phyloP scores from a whole-genome alignment of 257 asterid species.

The Misopates orontium region DNA sequence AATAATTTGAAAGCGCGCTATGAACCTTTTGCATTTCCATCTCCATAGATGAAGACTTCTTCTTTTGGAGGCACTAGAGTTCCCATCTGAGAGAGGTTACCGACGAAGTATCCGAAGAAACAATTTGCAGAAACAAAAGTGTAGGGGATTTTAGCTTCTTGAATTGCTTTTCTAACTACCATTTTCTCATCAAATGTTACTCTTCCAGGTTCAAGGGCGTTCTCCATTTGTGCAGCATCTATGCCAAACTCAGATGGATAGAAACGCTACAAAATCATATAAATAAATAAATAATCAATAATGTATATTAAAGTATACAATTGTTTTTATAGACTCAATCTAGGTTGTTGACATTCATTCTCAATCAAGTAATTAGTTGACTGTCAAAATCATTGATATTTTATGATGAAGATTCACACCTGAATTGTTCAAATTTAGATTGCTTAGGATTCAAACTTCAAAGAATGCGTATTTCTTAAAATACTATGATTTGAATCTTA shows the following conservation, averaged over 20 bases:
- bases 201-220: constrained; percentile 79
- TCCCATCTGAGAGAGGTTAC: constrained; percentile 66
- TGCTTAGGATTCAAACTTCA: no score
- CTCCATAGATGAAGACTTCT: constrained; percentile 49
- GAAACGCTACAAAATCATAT: constrained; percentile 53
- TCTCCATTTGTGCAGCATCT: constrained; percentile 69
- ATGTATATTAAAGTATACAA: no score
- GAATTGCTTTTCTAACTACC: constrained; percentile 62
- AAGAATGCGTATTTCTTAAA: no score
- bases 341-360: no score
- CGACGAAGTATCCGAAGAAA: constrained; percentile 72
- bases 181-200: constrained; percentile 88
- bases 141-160: constrained; percentile 69
- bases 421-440: no score
- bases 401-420: no score
- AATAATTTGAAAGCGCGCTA: no score
- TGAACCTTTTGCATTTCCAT: constrained; percentile 67
- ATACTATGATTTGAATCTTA: no score
- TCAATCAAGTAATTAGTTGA: no score
- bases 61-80: constrained; percentile 73
- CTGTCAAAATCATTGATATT: no score
- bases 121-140: constrained; percentile 81
- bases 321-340: no score
- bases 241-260: constrained; percentile 84
- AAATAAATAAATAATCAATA: not conserved